Conservation (phyloP, 345 rosid species). For the Clausena lansium region DNA sequence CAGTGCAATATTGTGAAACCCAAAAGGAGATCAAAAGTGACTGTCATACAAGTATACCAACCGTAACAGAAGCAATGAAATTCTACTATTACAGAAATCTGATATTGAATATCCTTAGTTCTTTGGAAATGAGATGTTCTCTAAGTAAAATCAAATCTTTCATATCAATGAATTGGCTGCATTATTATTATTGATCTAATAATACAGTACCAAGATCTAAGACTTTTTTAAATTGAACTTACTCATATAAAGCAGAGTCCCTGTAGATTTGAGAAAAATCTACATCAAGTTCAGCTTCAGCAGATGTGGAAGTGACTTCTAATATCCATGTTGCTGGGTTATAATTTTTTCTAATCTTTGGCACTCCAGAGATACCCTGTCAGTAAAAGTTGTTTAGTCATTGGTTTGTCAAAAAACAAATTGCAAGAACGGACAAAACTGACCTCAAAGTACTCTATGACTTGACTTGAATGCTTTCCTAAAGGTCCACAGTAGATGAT, state of each 20-base stretch:
- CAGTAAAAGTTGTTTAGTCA: background rate
- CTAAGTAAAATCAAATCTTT: background rate
- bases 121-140: too few species aligned
- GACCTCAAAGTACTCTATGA: conserved; percentile 78
- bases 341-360: conserved; percentile 54
- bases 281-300: conserved; percentile 55
- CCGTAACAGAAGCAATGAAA: background rate
- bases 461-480: conserved; percentile 54
- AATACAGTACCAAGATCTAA: background rate
- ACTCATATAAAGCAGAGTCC: too few species aligned
- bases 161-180: too few species aligned
- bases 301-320: conserved; percentile 58
- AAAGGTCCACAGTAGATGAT: conserved; percentile 67
- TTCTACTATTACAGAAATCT: too few species aligned
- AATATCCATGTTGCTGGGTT: conserved; percentile 93
- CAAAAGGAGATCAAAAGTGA: background rate
- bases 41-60: background rate
- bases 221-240: too few species aligned
- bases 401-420: background rate
- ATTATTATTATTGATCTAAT: too few species aligned
- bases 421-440: conserved; percentile 2
- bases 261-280: too few species aligned
- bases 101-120: too few species aligned
- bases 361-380: conserved; percentile 58
- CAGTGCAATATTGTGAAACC: background rate